Percentiles rank a stretch among this genome's conserved stretches.
These are phyloP conservation scores for Spongospora subterranea DNA, from an alignment of 208 protist species.

Conservation along the genomic window DNA sequence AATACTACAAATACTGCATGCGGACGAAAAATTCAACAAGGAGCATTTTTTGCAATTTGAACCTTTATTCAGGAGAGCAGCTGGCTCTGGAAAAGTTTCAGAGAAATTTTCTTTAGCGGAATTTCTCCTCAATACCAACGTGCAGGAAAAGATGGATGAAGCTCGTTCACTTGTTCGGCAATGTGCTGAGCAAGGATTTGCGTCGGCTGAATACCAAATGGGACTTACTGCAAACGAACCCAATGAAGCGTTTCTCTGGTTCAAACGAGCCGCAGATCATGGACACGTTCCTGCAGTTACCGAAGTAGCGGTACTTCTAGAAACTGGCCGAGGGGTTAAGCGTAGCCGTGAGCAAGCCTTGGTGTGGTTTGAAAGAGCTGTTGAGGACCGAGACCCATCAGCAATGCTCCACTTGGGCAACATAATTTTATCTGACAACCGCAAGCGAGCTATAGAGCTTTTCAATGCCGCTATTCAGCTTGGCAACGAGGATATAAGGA, in stretches of 20 bases:
- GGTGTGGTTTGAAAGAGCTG: not conserved
- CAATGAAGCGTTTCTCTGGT: not conserved
- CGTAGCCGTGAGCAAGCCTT: not conserved
- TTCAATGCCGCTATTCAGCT: not conserved
- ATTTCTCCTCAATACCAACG: not conserved
- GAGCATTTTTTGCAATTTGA: not conserved
- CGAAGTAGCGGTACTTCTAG: not conserved
- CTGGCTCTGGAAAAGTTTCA: not conserved
- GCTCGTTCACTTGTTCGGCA: not conserved
- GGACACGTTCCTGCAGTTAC: not conserved
- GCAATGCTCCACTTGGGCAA: not conserved
- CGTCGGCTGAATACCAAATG: not conserved
- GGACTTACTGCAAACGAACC: not conserved
- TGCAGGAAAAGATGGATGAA: not conserved
- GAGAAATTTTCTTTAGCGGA: not conserved
- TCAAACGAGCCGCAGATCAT: not conserved
- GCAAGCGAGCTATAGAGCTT: not conserved
- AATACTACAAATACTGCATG: not conserved
- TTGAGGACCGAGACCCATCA: not conserved
- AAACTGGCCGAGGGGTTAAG: not conserved
- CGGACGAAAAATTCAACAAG: not conserved
- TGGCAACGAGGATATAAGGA: not conserved
- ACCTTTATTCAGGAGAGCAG: not conserved
- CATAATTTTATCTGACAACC: not conserved
- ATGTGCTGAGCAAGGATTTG: not conserved